These are phyloP conservation scores for Trichosporon sp. DNA, from an alignment of 1,284 basidiomycete species.

Conservation along the genomic window DNA sequence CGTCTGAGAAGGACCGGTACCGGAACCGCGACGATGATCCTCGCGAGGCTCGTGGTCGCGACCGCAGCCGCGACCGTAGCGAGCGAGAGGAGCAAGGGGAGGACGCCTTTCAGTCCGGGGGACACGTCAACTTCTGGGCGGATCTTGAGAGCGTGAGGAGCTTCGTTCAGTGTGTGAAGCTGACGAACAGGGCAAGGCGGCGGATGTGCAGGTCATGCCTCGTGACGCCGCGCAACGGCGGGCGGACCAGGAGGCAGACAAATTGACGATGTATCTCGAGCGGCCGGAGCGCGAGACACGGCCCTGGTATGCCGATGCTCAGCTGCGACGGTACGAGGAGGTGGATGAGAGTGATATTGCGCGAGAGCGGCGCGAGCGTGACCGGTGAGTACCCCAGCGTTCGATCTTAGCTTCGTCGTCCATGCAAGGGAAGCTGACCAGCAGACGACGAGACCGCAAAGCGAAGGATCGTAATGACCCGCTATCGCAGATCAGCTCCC, in stretches of 20 bases:
- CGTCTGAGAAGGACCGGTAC: constrained; percentile 27
- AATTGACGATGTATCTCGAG: constrained; percentile 49
- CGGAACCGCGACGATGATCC: constrained; percentile 20
- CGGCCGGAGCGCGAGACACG: constrained; percentile 49
- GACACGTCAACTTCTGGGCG: constrained; percentile 50
- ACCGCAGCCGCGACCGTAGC: constrained; percentile 9
- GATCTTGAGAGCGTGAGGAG: constrained; percentile 40
- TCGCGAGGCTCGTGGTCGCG: constrained; percentile 8
- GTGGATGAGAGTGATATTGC: constrained; percentile 42
- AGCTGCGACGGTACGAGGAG: constrained; percentile 44
- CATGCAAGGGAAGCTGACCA: constrained; percentile 2
- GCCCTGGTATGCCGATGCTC: constrained; percentile 49
- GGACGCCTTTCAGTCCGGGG: constrained; percentile 22
- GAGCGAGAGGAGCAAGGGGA: constrained; percentile 20
- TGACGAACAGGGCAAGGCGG: constrained; percentile 7
- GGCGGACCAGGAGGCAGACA: constrained; percentile 42
- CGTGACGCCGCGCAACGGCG: constrained; percentile 37
- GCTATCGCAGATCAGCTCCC: constrained; percentile 36
- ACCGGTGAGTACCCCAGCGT: constrained; percentile 28
- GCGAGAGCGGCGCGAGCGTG: constrained; percentile 36
- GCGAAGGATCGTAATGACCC: constrained; percentile 43
- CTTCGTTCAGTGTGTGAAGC: neutral
- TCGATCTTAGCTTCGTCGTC: neutral
- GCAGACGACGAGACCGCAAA: constrained; percentile 44
- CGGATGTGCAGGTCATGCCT: neutral